Percentiles rank a stretch among this genome's conserved stretches.
Conservation (phyloP, 768 basidiomycete species). For the Sporobolomyces roseus region DNA sequence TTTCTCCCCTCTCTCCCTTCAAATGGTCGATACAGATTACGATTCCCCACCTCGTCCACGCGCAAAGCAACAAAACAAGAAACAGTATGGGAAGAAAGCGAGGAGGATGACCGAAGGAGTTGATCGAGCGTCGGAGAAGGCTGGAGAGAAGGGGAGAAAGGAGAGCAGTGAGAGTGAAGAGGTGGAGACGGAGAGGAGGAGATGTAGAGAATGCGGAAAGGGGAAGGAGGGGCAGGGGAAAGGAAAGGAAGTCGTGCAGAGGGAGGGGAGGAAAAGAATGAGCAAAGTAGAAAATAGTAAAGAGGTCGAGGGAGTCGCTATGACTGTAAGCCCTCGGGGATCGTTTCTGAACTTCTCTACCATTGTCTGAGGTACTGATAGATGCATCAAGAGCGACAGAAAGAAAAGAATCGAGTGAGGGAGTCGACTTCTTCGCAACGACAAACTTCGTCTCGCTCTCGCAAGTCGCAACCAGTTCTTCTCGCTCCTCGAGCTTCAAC, state of each 20-base stretch:
- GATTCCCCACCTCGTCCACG: neutral
- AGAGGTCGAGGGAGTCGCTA: neutral
- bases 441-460: no score
- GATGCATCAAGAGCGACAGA: no score
- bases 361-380: no score
- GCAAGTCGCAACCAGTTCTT: no score
- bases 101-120: neutral
- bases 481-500: no score
- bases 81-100: neutral
- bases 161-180: neutral
- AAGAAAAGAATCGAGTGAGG: no score
- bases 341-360: no score
- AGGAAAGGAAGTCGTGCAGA: neutral
- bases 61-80: neutral
- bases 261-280: neutral
- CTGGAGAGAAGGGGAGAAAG: neutral
- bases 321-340: no score
- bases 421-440: no score
- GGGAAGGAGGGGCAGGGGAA: neutral
- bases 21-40: neutral
- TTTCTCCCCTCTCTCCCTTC: neutral
- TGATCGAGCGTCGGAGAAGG: neutral
- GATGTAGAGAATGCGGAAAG: neutral
- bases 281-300: neutral
- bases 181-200: neutral